Base-by-base conservation (phyloP, 1,139 yeast species). In the Sugiyamaella neomexicana region DNA sequence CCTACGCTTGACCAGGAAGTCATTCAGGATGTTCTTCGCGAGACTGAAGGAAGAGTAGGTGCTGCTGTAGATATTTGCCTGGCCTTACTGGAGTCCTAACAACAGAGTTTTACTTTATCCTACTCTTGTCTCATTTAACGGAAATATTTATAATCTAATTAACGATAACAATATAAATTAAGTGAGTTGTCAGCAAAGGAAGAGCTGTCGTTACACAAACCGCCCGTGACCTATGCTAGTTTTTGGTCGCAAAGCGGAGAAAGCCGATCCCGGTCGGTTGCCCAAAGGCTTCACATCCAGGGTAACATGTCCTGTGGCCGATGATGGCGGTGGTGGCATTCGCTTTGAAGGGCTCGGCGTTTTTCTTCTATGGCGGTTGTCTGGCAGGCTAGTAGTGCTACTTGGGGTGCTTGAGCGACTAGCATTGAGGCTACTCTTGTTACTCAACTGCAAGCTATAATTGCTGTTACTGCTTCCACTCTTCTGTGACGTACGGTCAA, bases 1-100 rank as follows among this genome's bases (percentile, higher is more conserved):
- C 96, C 97, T 0, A 75, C 75, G 37, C 72, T 89, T 56, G 97
- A 89, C 62, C 73, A 74, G 40, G 85, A 80, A 0, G 74, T 90
- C 1, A 76, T 90, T 51, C 80, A 77, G 53, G 97, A 90, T 65
- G 85, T 90, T 2, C 78, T 89, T 29, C 72, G 74, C 1, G 81
- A 85, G 68, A 86, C 85, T 65, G 78, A 82, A 54, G 87, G 88
- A 20, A 76, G 86, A 52, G 77, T 87, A 17, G 95, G 91, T 25
- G 80, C 79, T 8, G 86, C 93, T 52, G 86, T 89, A 2, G 97
- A 89, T 65, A 82, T 85, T 4, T 73, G 82, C 58, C 55, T 71
- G 15, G 58, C 65, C 7, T 57, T 72, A 36, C 64, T 67, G 1
- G 68, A 55, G 31, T 39, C 45, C 12, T 46, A 37, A 25, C 4